Conservation (phyloP, 495 filamentous ascomycete species). For the Hypoxylon trugodes region DNA sequence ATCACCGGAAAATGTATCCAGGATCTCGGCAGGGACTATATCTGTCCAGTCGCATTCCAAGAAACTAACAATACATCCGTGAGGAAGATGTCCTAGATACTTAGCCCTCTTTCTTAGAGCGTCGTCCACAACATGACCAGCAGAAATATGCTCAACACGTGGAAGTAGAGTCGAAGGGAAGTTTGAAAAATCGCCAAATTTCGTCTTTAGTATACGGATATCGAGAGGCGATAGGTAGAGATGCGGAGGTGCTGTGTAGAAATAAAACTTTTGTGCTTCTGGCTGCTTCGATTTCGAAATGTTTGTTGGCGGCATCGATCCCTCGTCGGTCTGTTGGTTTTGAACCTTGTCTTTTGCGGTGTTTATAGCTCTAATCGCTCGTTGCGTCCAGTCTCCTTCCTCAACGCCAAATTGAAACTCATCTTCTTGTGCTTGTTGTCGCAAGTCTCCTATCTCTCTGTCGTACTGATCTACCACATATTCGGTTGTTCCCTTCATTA, state of each 20-base stretch:
- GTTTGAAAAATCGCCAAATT: constrained; percentile 81
- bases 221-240: constrained; percentile 94
- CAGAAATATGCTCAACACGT: constrained; percentile 89
- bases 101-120: constrained; percentile 85
- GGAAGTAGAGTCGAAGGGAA: constrained; percentile 94
- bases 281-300: constrained; percentile 39
- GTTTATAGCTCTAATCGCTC: constrained; percentile 74
- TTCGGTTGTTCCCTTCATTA: constrained; percentile 92
- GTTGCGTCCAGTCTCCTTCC: constrained; percentile 88
- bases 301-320: not conserved
- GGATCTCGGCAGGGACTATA: constrained; percentile 76
- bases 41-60: constrained; percentile 98
- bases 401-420: constrained; percentile 90
- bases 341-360: constrained; percentile 76
- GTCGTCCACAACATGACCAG: constrained; percentile 90
- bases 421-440: constrained; percentile 82
- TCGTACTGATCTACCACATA: constrained; percentile 87
- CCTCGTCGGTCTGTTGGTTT: constrained; percentile 20
- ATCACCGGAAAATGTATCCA: constrained; percentile 76
- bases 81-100: constrained; percentile 89
- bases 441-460: constrained; percentile 76
- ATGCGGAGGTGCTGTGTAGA: constrained; percentile 89
- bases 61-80: constrained; percentile 92
- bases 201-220: constrained; percentile 91
- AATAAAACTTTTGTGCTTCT: constrained; percentile 70